Base-by-base conservation (phyloP, 345 rosid species). In the Salix udensis region DNA sequence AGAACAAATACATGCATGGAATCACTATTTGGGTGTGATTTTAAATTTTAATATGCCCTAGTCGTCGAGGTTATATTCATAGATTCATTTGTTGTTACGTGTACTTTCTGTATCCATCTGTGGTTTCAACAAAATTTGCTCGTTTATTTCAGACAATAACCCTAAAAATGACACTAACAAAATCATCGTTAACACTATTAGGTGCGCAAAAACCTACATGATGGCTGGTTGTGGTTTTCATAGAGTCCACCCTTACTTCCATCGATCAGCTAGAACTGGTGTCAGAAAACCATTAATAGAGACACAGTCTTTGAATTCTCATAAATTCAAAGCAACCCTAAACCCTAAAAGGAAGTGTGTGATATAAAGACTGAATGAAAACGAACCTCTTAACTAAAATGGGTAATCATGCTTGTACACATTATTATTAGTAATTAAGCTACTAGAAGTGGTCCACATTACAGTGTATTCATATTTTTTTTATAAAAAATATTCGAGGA, bases 301-400 rank as follows among this genome's bases (percentile, higher is more conserved):
- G 34, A 31, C 70, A 36, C 70, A 46, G 70, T 70, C 64, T 31
- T 30, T 52, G 30, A 75, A 75, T 67, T 24, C 31, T 48, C 67
- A 65, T 71, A 71, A 78, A 58, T 65, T 70, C 37, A 64, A 70
- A 18, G 68, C 37, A 71, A 24, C 75, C 80, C 70, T 2, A 30
- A 62, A 18, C 75, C 80, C 70, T 5, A n/a, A 31, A 14, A 68
- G 75, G 75, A 46, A 53, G 3, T 34, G 76, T 16, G 31, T 26
- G 71, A 71, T 23, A 23, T 30, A 13, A 11, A 23, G 46, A 44
- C 34, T 36, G 67, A 24, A 34, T 70, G 70, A 62, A 31, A 46
- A 3, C n/a, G 23, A 44, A 46, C 65, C 76, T 5, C 28, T 68
- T 19, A 28, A 4, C 23, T 4, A 2, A 36, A 70, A 21, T 13